Base-by-base conservation (phyloP, 495 filamentous ascomycete genomes). In the Cercophora scortea region DNA sequence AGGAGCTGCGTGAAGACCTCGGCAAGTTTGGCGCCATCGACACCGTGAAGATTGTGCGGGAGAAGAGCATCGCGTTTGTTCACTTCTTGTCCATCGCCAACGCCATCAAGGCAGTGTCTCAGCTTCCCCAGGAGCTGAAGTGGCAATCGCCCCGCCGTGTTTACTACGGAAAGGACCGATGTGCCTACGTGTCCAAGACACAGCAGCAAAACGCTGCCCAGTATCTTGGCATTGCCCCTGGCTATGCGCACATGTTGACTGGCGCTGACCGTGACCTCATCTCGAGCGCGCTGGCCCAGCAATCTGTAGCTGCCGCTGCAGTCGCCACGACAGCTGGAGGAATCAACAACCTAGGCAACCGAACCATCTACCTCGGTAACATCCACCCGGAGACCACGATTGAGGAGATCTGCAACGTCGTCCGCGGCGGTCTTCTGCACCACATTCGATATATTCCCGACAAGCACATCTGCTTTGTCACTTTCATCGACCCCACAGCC, bases 401-500 rank as follows among this genome's bases (percentile, higher is more conserved):
- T 58, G 93, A 97, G 70, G 93, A 96, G 67, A 96, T 96, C 66
- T 96, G 91, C 75, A 96, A 96, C 61, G 91, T 96, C 45, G 91
- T 96, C 32, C 84, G 91, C 46, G 91, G 91, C 42, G 91, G 91
- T 55, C 75, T 96, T 53, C 75, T 98, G 62, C 93, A 98, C 66
- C 93, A 98, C 68, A 93, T 98, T 69, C 89, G 93, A 49, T 98
- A 96, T 71, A 98, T 98, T 59, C 94, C 93, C 25, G 93, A 98
- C 74, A 98, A 98, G 79, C 93, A 98, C 70, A 98, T 97, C 60
- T 98, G 93, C 76, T 98, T 98, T 60, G 93, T 98, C 39, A 98
- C 93, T 2, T 98, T 98, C 73, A 97, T 98, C 67, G 93, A 98
- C 69, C 93, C 93, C 35, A 98, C 94, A 15, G 93, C 93, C 8